phyloP scores from a whole-genome alignment of 1,284 basidiomycete species.

The Polyporus tsugae region DNA sequence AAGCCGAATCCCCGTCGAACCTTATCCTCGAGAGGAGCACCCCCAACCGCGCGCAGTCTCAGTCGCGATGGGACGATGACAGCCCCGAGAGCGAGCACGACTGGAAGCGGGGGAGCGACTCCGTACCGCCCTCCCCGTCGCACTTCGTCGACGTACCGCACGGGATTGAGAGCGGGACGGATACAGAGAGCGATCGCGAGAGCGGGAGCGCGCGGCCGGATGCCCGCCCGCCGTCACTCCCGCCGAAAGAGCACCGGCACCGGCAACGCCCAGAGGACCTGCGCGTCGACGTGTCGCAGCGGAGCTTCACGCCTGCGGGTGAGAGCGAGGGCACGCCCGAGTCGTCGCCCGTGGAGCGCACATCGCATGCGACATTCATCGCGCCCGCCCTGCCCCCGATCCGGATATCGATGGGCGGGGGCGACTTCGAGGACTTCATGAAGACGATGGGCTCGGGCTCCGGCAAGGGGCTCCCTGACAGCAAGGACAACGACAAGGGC shows the following conservation, averaged over 20 bases:
- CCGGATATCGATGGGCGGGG: constrained; percentile 81
- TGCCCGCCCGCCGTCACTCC: constrained; percentile 53
- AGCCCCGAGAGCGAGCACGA: neutral
- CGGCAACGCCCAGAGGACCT: constrained; percentile 24
- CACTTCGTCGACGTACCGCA: constrained; percentile 74
- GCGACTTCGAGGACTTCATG: constrained; percentile 80
- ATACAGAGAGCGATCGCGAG: constrained; percentile 1
- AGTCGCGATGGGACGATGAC: constrained; percentile 24
- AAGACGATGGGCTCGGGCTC: constrained; percentile 50
- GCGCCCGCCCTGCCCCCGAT: constrained; percentile 84
- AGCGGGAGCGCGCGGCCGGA: constrained; percentile 27
- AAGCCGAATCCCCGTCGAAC: constrained; percentile 29
- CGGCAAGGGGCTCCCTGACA: constrained; percentile 39
- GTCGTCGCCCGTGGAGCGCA: constrained; percentile 66
- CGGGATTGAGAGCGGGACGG: constrained; percentile 61
- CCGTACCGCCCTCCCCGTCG: constrained; percentile 63
- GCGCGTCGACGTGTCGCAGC: constrained; percentile 28
- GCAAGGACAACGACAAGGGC: constrained; percentile 49
- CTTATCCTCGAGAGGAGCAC: constrained; percentile 28
- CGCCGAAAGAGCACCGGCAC: constrained; percentile 54
- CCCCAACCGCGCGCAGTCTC: constrained; percentile 29
- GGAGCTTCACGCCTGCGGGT: constrained; percentile 27
- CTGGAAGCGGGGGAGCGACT: constrained; percentile 34
- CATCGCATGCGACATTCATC: constrained; percentile 78
- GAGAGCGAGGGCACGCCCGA: constrained; percentile 56